Evolutionary conservation across 2,329 filamentous ascomycete species (phyloP).

Genomic region (Aureobasidium leucospermi): DNA sequence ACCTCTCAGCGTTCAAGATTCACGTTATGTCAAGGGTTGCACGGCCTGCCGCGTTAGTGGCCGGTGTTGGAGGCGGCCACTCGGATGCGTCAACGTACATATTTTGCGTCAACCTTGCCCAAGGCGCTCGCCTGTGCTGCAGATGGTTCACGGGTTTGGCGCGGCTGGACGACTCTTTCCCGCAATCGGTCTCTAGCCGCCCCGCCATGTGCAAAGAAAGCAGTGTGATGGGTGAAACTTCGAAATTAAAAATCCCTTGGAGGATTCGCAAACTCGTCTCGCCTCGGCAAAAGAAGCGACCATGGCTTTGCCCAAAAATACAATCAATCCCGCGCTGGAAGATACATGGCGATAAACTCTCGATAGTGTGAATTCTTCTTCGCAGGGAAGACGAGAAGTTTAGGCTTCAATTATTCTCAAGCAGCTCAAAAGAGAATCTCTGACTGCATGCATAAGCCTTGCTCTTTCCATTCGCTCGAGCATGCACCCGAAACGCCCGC

Average conservation of each 20-base stretch:
- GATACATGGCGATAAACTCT: neutral
- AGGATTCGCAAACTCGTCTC: neutral
- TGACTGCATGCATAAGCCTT: neutral
- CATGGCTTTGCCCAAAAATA: neutral
- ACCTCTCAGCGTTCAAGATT: constrained; percentile 8
- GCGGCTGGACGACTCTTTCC: neutral
- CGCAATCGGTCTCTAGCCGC: neutral
- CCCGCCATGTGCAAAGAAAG: neutral
- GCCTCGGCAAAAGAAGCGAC: constrained; percentile 6
- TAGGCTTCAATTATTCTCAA: neutral
- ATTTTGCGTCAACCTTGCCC: neutral
- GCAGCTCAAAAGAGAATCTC: neutral
- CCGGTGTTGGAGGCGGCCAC: neutral
- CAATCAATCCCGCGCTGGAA: neutral
- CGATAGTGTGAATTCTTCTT: neutral
- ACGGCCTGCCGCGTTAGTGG: constrained; percentile 11
- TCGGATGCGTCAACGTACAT: constrained; percentile 12
- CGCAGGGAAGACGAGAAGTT: too few species aligned
- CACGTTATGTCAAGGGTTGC: constrained; percentile 7
- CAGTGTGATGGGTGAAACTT: neutral
- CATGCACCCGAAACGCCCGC: constrained; percentile 3
- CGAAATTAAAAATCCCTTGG: neutral
- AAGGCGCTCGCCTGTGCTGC: constrained; percentile 1
- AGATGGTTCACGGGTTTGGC: neutral
- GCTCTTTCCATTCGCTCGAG: constrained; percentile 1